Conservation (phyloP, 2,329 filamentous ascomycete species). For the Elsinoe necatrix region DNA sequence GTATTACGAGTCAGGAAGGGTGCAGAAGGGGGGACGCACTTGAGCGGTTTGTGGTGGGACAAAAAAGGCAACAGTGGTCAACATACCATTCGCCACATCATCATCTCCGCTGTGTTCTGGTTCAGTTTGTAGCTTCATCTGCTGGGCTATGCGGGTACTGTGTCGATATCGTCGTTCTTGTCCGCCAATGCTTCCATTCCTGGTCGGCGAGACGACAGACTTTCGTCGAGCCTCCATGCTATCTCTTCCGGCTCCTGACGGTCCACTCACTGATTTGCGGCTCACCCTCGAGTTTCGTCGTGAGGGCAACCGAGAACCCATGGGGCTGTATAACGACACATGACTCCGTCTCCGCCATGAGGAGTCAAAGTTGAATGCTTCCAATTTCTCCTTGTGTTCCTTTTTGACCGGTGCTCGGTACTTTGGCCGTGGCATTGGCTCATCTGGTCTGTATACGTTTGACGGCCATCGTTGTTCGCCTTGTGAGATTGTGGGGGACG, state of each 20-base stretch:
- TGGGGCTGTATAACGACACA: conserved; percentile 40
- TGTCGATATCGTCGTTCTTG: conserved; percentile 19
- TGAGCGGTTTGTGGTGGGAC: conserved; percentile 15
- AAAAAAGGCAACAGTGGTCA: conserved; percentile 14
- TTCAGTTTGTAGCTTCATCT: conserved; percentile 28
- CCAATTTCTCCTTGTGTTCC: conserved; percentile 43
- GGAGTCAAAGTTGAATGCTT: conserved; percentile 39
- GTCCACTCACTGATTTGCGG: conserved; percentile 23
- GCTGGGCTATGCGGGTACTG: conserved; percentile 20
- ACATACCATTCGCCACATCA: conserved; percentile 38
- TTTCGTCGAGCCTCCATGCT: conserved; percentile 20
- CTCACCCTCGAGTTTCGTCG: conserved; percentile 23
- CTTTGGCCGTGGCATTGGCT: conserved; percentile 44
- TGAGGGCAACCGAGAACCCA: conserved; percentile 41
- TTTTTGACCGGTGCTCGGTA: conserved; percentile 42
- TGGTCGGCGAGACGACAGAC: conserved; percentile 19
- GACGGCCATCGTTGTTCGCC: conserved; percentile 30
- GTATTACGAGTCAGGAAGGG: not conserved
- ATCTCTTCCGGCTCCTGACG: conserved; percentile 19
- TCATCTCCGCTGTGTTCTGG: conserved; percentile 39
- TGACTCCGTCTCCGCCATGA: conserved; percentile 41
- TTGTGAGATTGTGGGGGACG: conserved; percentile 24
- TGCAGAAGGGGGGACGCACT: conserved; percentile 20
- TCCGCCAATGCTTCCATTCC: conserved; percentile 21
- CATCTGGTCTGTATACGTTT: conserved; percentile 43